These are phyloP conservation scores for Corchorus capsularis DNA, from an alignment of 345 rosid genomes.

Conservation along the genomic window DNA sequence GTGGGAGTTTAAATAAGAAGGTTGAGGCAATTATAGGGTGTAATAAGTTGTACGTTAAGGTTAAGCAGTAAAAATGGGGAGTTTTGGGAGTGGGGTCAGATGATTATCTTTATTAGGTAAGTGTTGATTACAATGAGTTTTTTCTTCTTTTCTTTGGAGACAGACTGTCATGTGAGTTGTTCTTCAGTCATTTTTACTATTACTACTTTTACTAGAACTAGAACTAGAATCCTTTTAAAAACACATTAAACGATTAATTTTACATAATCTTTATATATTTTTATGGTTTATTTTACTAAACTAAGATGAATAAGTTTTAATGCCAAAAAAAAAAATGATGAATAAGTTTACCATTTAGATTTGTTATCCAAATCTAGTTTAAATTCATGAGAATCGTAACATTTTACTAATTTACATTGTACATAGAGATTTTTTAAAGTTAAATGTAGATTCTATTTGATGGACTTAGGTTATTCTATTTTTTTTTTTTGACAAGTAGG, in stretches of 20 bases:
- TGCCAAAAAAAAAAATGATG: too few species aligned
- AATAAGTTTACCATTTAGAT: too few species aligned
- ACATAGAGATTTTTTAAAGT: neutral
- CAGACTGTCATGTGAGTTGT: conserved; percentile 12
- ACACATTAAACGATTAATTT: neutral
- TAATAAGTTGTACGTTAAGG: neutral
- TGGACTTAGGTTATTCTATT: too few species aligned
- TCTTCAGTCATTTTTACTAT: neutral
- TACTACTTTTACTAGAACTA: too few species aligned
- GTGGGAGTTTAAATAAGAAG: neutral
- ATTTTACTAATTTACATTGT: neutral
- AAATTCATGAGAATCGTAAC: neutral
- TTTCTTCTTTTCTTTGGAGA: conserved; percentile 5
- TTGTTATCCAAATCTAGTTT: neutral
- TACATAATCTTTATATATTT: neutral
- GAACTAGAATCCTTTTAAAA: too few species aligned
- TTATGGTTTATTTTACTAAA: too few species aligned
- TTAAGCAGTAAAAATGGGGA: neutral
- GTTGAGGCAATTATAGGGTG: neutral
- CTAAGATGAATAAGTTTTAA: too few species aligned
- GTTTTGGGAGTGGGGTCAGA: neutral
- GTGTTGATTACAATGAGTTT: neutral
- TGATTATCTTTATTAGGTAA: neutral
- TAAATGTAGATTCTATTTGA: neutral
- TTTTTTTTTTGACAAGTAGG: neutral